Evolutionary conservation across 2,329 filamentous ascomycete species (phyloP), one percentile per base, ranked within the genome.

Genomic region (Dendryphion nanum): DNA sequence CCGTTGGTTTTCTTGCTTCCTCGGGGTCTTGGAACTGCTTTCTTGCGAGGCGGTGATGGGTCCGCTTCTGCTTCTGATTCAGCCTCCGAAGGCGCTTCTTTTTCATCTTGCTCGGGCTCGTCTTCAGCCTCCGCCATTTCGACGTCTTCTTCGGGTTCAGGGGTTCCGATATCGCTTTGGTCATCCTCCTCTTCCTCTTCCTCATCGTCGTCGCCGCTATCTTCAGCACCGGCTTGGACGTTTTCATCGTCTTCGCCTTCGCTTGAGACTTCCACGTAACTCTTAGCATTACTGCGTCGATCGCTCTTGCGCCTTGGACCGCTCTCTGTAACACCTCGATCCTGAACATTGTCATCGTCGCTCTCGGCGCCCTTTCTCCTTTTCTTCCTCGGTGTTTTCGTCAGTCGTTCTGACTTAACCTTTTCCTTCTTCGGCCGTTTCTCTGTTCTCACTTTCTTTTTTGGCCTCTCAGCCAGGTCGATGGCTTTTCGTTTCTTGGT

Each of bases 401-500:
- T 53, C 14, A 57, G 45, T 19, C 59, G 44, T 8, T 58, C 52
- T 18, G 44, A 37, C 37, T 53, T 63, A n/a, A 43, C 33, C 32
- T 50, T 61, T 39, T 59, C 58, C 38, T 57, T 63, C 44, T 59
- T 68, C 10, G 33, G 50, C 30, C 41, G 42, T 28, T 58, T 63
- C 10, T 61, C 57, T 4, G 40, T 41, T 32, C 61, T 57, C 2
- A 51, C 48, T 44, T 66, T 69, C 51, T 66, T 68, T 10, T 56
- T 56, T 14, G 54, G 36, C 18, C 61, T 50, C 33, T 59, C 55
- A 17, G 35, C 43, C 35, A 51, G 45, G 26, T 59, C 51, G 18
- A 42, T 45, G 4, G 65, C 65, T 33, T 61, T 63, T 19, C 60
- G 45, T 57, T 74, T 74, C 67, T 74, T 74, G 19, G 71, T 72